Evolutionary conservation across 2,329 filamentous ascomycete genomes (phyloP).

Genomic region (Aspergillus sp.): DNA sequence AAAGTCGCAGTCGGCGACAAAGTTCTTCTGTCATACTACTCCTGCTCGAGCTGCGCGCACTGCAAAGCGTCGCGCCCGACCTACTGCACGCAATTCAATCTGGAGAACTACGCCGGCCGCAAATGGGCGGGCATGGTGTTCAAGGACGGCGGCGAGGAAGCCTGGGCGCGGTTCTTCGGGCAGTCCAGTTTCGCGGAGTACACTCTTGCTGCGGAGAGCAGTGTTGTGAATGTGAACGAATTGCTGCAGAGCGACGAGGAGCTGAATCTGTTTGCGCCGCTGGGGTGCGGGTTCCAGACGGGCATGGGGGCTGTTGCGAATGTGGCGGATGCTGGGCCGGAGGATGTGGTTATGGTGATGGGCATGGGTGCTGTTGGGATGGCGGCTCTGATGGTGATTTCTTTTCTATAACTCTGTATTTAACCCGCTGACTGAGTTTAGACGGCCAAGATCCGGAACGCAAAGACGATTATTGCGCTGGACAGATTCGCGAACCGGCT

Average conservation of each 20-base stretch:
- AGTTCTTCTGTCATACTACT: constrained; percentile 37
- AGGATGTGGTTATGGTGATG: constrained; percentile 43
- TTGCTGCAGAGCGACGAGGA: constrained; percentile 19
- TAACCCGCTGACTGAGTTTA: not conserved
- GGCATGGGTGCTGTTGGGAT: constrained; percentile 51
- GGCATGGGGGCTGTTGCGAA: constrained; percentile 39
- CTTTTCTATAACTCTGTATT: too few relatives aligned
- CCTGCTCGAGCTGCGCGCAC: constrained; percentile 33
- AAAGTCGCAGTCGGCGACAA: constrained; percentile 17
- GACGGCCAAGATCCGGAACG: constrained; percentile 45
- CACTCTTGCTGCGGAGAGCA: constrained; percentile 18
- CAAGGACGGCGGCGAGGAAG: not conserved
- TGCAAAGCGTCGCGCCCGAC: constrained; percentile 28
- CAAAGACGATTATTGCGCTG: constrained; percentile 41
- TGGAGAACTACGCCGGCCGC: constrained; percentile 13
- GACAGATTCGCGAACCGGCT: constrained; percentile 36
- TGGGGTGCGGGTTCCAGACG: constrained; percentile 32
- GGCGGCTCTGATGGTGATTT: constrained; percentile 46
- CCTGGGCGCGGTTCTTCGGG: constrained; percentile 24
- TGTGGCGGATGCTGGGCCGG: constrained; percentile 35
- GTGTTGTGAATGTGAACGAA: constrained; percentile 18
- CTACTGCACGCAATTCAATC: constrained; percentile 25
- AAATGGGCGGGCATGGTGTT: not conserved
- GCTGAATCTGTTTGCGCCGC: constrained; percentile 23
- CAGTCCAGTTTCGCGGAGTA: constrained; percentile 30